A percentile compares a stretch with the other conserved stretches of the same genome.
These are phyloP conservation scores for Talaromyces nanjingensis DNA, from an alignment of 495 filamentous ascomycete species.

Conservation along the genomic window DNA sequence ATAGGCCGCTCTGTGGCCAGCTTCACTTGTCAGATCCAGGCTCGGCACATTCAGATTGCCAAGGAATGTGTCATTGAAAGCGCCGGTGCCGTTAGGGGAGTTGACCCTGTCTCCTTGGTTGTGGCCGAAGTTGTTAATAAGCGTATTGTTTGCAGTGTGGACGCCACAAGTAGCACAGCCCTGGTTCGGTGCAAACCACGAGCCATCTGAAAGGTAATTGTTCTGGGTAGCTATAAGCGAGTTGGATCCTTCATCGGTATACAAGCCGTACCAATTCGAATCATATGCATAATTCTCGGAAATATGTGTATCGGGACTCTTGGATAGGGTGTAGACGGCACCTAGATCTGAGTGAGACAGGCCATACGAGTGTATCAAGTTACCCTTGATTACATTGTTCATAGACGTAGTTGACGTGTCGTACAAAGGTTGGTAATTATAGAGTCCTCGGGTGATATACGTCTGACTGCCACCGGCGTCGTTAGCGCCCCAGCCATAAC, in stretches of 20 bases:
- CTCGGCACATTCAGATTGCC: background rate
- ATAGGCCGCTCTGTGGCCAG: background rate
- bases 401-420: background rate
- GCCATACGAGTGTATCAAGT: background rate
- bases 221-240: background rate
- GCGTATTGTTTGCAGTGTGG: background rate
- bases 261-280: background rate
- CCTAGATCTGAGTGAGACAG: background rate
- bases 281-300: background rate
- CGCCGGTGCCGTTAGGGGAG: background rate
- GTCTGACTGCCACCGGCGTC: conserved; percentile 1
- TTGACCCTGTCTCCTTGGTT: background rate
- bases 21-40: background rate
- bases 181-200: background rate
- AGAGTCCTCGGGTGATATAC: background rate
- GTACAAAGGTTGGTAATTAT: background rate
- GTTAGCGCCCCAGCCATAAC: background rate
- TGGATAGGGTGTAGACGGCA: background rate
- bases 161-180: background rate
- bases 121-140: background rate
- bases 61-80: background rate
- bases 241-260: background rate
- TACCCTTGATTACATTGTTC: background rate
- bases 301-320: conserved; percentile 1
- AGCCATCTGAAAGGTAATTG: background rate